These are phyloP conservation scores for Yamadazyma akitaensis DNA, from an alignment of 805 yeast species.

Conservation along the genomic window DNA sequence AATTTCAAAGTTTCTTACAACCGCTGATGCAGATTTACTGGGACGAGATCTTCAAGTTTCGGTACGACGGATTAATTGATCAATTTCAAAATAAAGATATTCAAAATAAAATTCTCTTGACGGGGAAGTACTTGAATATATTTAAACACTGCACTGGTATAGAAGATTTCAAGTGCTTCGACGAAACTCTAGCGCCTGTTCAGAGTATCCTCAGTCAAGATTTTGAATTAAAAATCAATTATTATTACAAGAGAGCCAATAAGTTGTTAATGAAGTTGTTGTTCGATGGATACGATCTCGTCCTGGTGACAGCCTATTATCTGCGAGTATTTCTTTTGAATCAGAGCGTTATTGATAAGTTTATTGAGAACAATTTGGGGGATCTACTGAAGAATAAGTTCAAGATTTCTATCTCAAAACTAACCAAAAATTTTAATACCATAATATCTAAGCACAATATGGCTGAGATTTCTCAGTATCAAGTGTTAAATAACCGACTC, in stretches of 20 bases:
- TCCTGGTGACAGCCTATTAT: conserved; percentile 43
- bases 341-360: conserved; percentile 49
- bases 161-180: conserved; percentile 27
- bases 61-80: conserved; percentile 70
- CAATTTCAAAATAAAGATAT: conserved; percentile 54
- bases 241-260: conserved; percentile 69
- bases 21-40: conserved; percentile 59
- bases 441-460: conserved; percentile 1
- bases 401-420: conserved; percentile 26
- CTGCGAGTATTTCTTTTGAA: conserved; percentile 58
- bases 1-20: conserved; percentile 23
- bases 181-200: conserved; percentile 27
- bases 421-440: conserved; percentile 22
- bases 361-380: conserved; percentile 46
- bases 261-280: conserved; percentile 53
- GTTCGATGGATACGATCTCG: conserved; percentile 57
- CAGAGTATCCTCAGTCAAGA: conserved; percentile 35
- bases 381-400: conserved; percentile 49
- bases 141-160: conserved; percentile 57
- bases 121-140: conserved; percentile 84
- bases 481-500: conserved; percentile 15
- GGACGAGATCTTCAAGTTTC: conserved; percentile 70
- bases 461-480: neutral
- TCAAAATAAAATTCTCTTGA: conserved; percentile 64
- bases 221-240: conserved; percentile 53